Evolutionary conservation across 768 basidiomycete species (phyloP), one percentile per base, ranked within the genome.

Genomic region (Pholiota conissans): DNA sequence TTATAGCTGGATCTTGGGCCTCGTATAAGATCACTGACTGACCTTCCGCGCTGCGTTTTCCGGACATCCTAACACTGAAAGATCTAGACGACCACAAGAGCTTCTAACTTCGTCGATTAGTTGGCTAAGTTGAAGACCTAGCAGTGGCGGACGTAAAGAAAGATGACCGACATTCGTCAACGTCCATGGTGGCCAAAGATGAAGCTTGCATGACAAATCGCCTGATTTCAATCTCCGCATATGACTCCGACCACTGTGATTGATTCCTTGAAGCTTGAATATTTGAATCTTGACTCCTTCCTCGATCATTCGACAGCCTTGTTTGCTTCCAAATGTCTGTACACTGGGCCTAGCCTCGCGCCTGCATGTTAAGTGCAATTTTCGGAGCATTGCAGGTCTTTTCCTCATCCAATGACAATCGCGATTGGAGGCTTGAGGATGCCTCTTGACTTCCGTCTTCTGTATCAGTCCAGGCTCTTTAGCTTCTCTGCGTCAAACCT

Each of bases 31-130:
- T 51, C 37, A 63, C 67, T 67, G 45, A 63, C 67, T 67, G 45
- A 75, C 77, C 75, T 67, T 76, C 76, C 68, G 74, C 73, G 52
- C 60, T 56, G 56, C 77, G 69, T 59, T 79, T 79, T 22, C 58
- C 65, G n/a, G 76, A 75, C 72, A 77, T 70, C 56, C 59, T 57
- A 29, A 32, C 20, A 45, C 52, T n/a, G 34, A 57, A 40, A 16
- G 46, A 35, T 53, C 27, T 37, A 30, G 20, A 24, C 29, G 27
- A 18, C 32, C 53, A 37, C 39, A 22, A 37, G 14, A 48, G 39
- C 24, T 16, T 30, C 45, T 30, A 42, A 42, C 30, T 28, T 52
- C n/a, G 40, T 20, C 16, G 37, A 3, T 18, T 39, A 28, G 47
- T 27, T 9, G 55, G 22, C 37, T 10, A 28, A 56, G 20, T 16